phyloP scores from a whole-genome alignment of 73 alveolate genomes.

The Stentor coeruleus region DNA sequence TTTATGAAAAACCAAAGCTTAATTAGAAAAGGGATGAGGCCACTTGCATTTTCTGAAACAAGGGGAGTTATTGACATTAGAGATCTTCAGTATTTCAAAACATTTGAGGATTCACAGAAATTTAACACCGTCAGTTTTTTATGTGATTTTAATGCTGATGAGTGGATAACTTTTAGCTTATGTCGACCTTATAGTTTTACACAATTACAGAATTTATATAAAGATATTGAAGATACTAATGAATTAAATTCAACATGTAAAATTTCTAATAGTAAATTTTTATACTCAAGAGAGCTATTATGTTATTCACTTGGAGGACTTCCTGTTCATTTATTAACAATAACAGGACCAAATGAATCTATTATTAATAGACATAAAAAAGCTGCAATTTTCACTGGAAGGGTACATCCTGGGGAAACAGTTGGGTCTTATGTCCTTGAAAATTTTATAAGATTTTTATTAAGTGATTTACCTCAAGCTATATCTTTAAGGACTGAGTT shows the following conservation, averaged over 20 bases:
- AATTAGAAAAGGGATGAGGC: conserved; percentile 66
- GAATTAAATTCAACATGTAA: background rate
- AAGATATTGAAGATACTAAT: conserved; percentile 5
- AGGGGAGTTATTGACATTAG: background rate
- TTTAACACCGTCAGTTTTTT: conserved; percentile 41
- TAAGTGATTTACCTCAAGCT: conserved; percentile 31
- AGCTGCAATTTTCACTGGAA: conserved; percentile 54
- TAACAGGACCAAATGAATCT: conserved; percentile 48
- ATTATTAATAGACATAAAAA: conserved; percentile 45
- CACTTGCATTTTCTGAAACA: background rate
- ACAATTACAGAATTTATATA: conserved; percentile 21
- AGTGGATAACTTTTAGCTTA: conserved; percentile 73
- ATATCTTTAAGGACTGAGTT: conserved; percentile 55
- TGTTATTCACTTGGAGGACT: conserved; percentile 31
- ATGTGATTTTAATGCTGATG: conserved; percentile 53
- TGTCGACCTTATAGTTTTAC: conserved; percentile 85
- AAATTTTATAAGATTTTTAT: conserved; percentile 54
- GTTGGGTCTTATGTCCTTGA: conserved; percentile 54
- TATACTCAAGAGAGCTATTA: conserved; percentile 23
- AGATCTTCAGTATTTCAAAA: background rate
- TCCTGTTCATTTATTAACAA: background rate
- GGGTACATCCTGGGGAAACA: conserved; percentile 83
- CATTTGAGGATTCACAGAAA: background rate
- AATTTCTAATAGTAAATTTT: background rate
- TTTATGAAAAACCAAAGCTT: conserved; percentile 68